phyloP scores from a whole-genome alignment of 2,329 filamentous ascomycete species.

The Cytospora mali region DNA sequence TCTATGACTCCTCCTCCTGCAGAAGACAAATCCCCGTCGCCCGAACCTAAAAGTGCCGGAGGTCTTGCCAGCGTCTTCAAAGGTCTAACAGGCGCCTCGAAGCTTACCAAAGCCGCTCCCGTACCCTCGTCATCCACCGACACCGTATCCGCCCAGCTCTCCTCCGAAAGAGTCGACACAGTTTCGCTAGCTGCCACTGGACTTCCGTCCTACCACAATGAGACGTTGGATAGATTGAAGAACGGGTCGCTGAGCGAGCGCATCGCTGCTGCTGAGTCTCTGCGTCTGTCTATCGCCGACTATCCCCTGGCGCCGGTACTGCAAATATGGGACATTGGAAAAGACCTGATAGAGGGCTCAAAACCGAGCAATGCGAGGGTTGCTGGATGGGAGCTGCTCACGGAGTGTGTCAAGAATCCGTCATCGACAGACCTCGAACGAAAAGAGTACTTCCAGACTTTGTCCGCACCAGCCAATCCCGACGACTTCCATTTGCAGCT shows the following conservation, averaged over 20 bases:
- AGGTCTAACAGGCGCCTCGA: conserved; percentile 57
- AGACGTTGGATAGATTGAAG: conserved; percentile 58
- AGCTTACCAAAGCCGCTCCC: conserved; percentile 54
- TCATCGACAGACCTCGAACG: conserved; percentile 68
- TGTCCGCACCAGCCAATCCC: conserved; percentile 57
- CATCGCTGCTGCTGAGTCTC: conserved; percentile 58
- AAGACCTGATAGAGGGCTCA: conserved; percentile 62
- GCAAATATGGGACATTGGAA: conserved; percentile 67
- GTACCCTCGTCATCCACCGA: conserved; percentile 43
- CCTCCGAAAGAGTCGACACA: conserved; percentile 50
- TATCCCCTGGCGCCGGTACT: conserved; percentile 61
- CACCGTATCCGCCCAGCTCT: conserved; percentile 40
- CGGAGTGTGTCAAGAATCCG: conserved; percentile 65
- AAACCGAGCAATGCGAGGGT: conserved; percentile 57
- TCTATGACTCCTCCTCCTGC: conserved; percentile 64
- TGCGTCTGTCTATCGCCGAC: conserved; percentile 59
- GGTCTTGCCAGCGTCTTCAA: conserved; percentile 67
- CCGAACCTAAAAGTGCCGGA: conserved; percentile 57
- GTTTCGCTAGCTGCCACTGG: conserved; percentile 41
- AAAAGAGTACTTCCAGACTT: conserved; percentile 65
- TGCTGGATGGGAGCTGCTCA: conserved; percentile 67
- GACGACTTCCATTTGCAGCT: conserved; percentile 70
- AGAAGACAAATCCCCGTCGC: conserved; percentile 54
- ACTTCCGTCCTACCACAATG: conserved; percentile 55
- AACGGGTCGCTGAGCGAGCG: conserved; percentile 55